Evolutionary conservation across 495 filamentous ascomycete species (phyloP).

Genomic region (Aspergillus hancockii): DNA sequence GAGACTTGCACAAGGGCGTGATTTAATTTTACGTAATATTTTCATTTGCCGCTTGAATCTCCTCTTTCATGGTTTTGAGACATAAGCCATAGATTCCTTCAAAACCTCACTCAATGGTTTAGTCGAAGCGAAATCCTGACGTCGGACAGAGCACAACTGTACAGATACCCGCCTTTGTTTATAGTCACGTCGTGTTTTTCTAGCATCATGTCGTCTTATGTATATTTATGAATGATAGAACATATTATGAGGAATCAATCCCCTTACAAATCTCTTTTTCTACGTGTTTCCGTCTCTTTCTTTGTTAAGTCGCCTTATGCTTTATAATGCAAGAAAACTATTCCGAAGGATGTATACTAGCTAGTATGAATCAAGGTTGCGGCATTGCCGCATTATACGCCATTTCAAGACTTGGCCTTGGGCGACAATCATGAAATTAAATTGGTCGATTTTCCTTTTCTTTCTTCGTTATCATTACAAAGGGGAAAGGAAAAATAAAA

Average conservation of each 20-base stretch:
- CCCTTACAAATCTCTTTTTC: neutral
- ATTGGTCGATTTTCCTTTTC: too few species aligned
- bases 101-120: neutral
- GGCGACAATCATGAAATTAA: too few species aligned
- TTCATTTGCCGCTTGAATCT: neutral
- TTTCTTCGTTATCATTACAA: too few species aligned
- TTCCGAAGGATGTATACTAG: too few species aligned
- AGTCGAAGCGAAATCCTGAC: neutral
- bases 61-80: constrained; percentile 1
- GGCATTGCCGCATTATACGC: too few species aligned
- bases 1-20: neutral
- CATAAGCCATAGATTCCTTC: neutral
- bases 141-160: neutral
- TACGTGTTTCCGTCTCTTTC: neutral
- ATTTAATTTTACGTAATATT: neutral
- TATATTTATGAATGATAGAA: constrained; percentile 7
- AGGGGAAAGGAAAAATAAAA: too few species aligned
- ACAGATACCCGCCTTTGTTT: constrained; percentile 5
- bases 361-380: too few species aligned
- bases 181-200: neutral
- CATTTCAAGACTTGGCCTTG: too few species aligned
- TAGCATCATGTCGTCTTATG: constrained; percentile 2
- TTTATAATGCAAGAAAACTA: too few species aligned
- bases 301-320: neutral
- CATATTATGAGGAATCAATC: neutral